Percentiles rank a stretch among this genome's conserved stretches.
Evolutionary conservation across 352 stramenopile species (phyloP).

Genomic region (Globisporangium polare): DNA sequence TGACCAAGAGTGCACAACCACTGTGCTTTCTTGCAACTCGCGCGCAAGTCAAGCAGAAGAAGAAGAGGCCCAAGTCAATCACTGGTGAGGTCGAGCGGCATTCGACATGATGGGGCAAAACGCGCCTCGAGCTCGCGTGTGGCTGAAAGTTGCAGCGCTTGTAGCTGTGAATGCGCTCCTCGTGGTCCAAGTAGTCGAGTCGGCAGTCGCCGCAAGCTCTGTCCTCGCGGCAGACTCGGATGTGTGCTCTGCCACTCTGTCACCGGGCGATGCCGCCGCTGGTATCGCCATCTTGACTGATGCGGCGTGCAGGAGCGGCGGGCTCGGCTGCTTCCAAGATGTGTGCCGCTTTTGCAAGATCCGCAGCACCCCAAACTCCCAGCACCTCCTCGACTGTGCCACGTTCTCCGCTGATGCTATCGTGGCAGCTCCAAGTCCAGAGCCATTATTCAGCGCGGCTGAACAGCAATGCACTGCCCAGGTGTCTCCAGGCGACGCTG

Average conservation of each 20-base stretch:
- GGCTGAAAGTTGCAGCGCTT: neutral
- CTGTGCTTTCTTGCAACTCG: constrained; percentile 1
- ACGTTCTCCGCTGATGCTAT: neutral
- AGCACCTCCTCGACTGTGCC: constrained; percentile 15
- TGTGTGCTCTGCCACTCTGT: neutral
- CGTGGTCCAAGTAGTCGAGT: neutral
- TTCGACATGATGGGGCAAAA: neutral
- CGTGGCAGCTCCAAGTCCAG: neutral
- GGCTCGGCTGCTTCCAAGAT: constrained; percentile 21
- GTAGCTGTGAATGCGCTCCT: neutral
- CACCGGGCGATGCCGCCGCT: constrained; percentile 11
- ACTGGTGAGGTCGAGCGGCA: neutral
- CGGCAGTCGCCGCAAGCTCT: neutral
- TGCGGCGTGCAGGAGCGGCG: constrained; percentile 11
- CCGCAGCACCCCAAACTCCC: constrained; percentile 11
- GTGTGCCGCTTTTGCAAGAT: constrained; percentile 23
- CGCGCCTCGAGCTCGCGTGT: neutral
- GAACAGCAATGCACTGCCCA: constrained; percentile 1
- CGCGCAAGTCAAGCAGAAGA: neutral
- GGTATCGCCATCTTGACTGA: constrained; percentile 21
- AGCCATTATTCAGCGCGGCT: neutral
- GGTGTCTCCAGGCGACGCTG: constrained; percentile 13
- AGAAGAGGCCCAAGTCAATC: neutral
- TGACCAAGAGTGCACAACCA: neutral
- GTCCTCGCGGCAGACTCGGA: neutral